phyloP scores from a whole-genome alignment of 805 yeast species.

The Aciculoconidium aculeatum region DNA sequence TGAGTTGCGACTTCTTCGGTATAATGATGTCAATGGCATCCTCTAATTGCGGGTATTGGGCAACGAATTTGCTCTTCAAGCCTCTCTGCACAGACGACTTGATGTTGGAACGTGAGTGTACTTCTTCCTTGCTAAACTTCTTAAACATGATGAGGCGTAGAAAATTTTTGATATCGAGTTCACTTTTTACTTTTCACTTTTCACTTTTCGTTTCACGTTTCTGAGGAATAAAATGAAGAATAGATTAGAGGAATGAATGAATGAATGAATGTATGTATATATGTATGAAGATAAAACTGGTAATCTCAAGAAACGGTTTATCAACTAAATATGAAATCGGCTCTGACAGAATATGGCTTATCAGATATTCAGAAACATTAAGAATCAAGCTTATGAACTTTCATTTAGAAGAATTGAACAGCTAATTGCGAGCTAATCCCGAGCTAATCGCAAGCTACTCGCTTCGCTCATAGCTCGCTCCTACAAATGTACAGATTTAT shows the following conservation, averaged over 20 bases:
- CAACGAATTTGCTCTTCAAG: slow-evolving; percentile 67
- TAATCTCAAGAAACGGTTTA: no score
- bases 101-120: slow-evolving; percentile 85
- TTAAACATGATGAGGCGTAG: slow-evolving; percentile 36
- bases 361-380: no score
- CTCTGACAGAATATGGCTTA: no score
- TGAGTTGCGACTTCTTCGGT: slow-evolving; percentile 83
- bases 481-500: slow-evolving; percentile 35
- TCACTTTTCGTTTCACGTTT: slow-evolving; percentile 1
- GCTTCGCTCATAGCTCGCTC: no score
- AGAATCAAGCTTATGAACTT: no score
- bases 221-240: not conserved
- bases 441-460: no score
- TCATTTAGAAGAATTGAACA: no score
- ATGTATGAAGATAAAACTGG: slow-evolving; percentile 41
- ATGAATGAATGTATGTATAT: slow-evolving; percentile 23
- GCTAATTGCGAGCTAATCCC: no score
- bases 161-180: not conserved
- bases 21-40: slow-evolving; percentile 71
- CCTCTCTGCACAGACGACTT: slow-evolving; percentile 93
- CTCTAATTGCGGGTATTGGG: slow-evolving; percentile 71
- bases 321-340: no score
- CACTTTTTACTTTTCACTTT: no score
- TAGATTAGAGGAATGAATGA: not conserved
- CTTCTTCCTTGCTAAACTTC: slow-evolving; percentile 75